Percentiles rank a stretch among this genome's conserved stretches.
Conservation (phyloP, 176 grass and related monocot species). For the Triticum turgidum region DNA sequence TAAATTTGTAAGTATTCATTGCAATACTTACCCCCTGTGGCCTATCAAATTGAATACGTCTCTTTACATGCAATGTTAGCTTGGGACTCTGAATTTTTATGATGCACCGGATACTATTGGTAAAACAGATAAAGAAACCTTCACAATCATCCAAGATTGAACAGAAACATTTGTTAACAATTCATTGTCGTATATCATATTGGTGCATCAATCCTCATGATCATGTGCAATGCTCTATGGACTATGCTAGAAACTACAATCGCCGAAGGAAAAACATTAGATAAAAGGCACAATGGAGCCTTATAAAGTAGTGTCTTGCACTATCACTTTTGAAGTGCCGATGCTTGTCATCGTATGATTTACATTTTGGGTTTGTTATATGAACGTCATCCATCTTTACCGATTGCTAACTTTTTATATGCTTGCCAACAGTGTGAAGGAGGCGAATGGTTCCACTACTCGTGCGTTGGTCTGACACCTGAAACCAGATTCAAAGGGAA, state of each 20-base stretch:
- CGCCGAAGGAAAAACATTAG: neutral
- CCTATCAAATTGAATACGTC: neutral
- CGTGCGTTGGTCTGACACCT: constrained; percentile 88
- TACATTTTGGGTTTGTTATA: neutral
- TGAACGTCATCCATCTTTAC: neutral
- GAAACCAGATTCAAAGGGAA: constrained; percentile 99
- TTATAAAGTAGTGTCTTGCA: neutral
- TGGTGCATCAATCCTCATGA: neutral
- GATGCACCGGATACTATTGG: neutral
- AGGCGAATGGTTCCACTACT: constrained; percentile 99
- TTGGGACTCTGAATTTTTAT: neutral
- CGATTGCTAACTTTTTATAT: constrained; percentile 24
- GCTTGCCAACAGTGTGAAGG: constrained; percentile 80
- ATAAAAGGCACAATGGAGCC: neutral
- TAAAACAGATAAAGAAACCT: constrained; percentile 17
- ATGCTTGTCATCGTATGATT: neutral
- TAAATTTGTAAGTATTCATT: neutral
- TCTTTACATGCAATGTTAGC: neutral
- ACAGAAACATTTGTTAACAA: constrained; percentile 6
- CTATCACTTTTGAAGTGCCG: neutral
- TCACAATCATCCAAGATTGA: neutral
- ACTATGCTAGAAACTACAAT: neutral
- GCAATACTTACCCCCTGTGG: neutral
- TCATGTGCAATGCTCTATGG: constrained; percentile 2
- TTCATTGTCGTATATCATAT: neutral